Evolutionary conservation across 805 yeast genomes (phyloP), one percentile per base, ranked within the genome.

Genomic region (Candida nemodendra): DNA sequence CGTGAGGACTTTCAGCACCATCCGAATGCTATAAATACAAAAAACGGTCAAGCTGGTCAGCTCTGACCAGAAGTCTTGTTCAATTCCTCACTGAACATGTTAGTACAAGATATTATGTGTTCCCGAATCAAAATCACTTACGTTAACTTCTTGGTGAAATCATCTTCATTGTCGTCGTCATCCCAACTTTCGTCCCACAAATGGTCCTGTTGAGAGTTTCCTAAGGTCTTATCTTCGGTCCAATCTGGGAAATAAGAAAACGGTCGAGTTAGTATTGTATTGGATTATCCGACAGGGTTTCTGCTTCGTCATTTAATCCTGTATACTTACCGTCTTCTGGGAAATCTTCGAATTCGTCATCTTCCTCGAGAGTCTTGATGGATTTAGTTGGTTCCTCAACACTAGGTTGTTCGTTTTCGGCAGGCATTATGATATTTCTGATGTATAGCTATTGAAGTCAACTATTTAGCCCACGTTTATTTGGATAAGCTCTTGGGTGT

Each of bases 141-240:
- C 75, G 81, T 79, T 58, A 91, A 71, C 52, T 76, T 80, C 45
- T 72, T 74, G 29, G 93, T 79, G 65, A 91, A 93, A 48, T 87
- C 88, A 55, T 90, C 97, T 43, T 86, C 93, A 42, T 82, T 85
- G 54, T 90, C 96, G 45, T 89, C 95, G 59, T 91, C 95, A 50
- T 85, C 97, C 99, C 99, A 91, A 60, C 88, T 91, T 63, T 90
- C 96, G 51, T 90, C 96, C 97, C 98, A 90, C 36, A 90, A 75
- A 45, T 78, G 73, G 51, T 76, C 64, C 61, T 75, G 74, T 48
- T 76, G 69, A 50, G 70, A 66, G 52, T 72, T 57, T 44, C 73
- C 71, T 47, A 78, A 59, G 39, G 81, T 62, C 53, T 81, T 71
- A 40, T 71, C 61, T 25, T 70, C 73, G n/a, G 75, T 64, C 96